Conservation (phyloP, 2,329 filamentous ascomycete species). For the Fusarium poae region DNA sequence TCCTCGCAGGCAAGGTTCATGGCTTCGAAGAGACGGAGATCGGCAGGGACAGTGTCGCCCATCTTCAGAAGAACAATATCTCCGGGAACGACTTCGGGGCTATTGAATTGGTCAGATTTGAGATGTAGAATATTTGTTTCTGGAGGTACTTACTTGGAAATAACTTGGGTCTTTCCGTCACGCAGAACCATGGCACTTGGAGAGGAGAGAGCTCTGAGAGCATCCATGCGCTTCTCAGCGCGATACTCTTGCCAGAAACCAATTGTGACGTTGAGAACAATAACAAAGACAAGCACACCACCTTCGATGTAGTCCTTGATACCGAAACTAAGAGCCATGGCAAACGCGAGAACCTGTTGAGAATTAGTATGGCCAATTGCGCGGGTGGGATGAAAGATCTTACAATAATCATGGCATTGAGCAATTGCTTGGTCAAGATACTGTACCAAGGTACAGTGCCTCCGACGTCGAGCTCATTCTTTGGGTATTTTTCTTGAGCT, state of each 20-base stretch:
- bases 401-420: slow-evolving; percentile 83
- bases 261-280: slow-evolving; percentile 76
- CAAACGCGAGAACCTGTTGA: slow-evolving; percentile 79
- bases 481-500: slow-evolving; percentile 71
- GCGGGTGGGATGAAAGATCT: slow-evolving; percentile 45
- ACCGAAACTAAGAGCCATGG: slow-evolving; percentile 78
- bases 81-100: slow-evolving; percentile 76
- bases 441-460: slow-evolving; percentile 77
- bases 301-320: slow-evolving; percentile 77
- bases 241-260: slow-evolving; percentile 75
- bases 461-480: slow-evolving; percentile 78
- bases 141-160: slow-evolving; percentile 64
- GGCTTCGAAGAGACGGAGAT: slow-evolving; percentile 76
- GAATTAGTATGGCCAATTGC: slow-evolving; percentile 6
- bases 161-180: slow-evolving; percentile 68
- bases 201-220: slow-evolving; percentile 70
- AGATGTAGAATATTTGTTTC: not conserved
- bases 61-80: slow-evolving; percentile 76
- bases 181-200: slow-evolving; percentile 73
- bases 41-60: slow-evolving; percentile 81
- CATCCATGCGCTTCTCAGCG: slow-evolving; percentile 76
- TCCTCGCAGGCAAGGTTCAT: slow-evolving; percentile 88
- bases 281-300: slow-evolving; percentile 75
- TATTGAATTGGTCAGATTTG: slow-evolving; percentile 49
- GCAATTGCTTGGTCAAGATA: slow-evolving; percentile 78